Evolutionary conservation across 805 yeast species (phyloP), one percentile per base, ranked within the genome.

Genomic region (Kazachstania kunashirensis): DNA sequence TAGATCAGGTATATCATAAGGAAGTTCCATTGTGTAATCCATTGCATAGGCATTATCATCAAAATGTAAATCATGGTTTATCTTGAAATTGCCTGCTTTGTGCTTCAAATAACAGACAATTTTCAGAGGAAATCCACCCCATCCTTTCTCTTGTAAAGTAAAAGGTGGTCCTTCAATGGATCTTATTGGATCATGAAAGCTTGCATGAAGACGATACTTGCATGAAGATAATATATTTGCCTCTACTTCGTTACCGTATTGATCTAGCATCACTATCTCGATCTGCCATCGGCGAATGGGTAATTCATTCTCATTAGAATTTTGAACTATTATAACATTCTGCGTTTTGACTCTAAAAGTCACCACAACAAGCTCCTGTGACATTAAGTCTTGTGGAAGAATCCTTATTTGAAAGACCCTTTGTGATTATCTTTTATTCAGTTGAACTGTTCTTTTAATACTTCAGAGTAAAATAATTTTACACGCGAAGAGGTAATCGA

Each of bases 81-180:
- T 60, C 48, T 79, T 79, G 38, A 79, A 70, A 53, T 84, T 94
- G 19, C 96, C 97, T 35, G 77, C 79, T 48, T 79, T 79, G 39
- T 86, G 94, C 11, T 77, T 69, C 33, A 81, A 67, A 40, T 78
- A 77, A 37, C 89, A 67, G 5, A 78, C 68, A 41, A 92, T 77
- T 19, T 81, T 81, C 57, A 89, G 69, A 53, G 84, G 95, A 53
- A 89, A 89, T 52, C 88, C 96, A 53, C 97, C 98, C 97, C 97
- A 89, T 32, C 97, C 98, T 60, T 80, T 75, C 60, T 89, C 97
- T 51, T 77, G 81, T 37, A 89, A 73, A 48, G 62, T 68, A 64
- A 86, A 89, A 7, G 97, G 97, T 5, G 84, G 73, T 53, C 74
- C 72, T 52, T 77, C 80, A 51, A 83, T 49, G 15, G 77, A 66